phyloP scores from a whole-genome alignment of 1,284 basidiomycete species.

The Ceratobasidium sp. region DNA sequence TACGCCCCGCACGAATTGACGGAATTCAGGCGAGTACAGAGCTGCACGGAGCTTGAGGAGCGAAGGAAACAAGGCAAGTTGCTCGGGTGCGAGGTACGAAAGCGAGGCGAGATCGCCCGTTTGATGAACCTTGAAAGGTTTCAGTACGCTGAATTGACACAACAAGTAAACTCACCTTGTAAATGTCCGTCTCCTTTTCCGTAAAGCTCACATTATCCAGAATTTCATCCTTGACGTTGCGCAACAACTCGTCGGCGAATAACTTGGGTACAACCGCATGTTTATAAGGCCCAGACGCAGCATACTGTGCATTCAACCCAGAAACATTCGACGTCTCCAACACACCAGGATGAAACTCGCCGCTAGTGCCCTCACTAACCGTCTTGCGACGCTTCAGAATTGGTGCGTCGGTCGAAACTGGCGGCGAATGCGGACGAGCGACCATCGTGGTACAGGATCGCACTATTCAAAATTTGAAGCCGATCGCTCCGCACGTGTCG shows the following conservation, averaged over 20 bases:
- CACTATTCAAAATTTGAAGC: constrained; percentile 24
- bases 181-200: constrained; percentile 98
- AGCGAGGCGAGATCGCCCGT: constrained; percentile 96
- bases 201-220: constrained; percentile 87
- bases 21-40: constrained; percentile 88
- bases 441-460: not conserved
- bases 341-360: constrained; percentile 59
- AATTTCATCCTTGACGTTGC: constrained; percentile 80
- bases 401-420: not conserved
- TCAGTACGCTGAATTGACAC: constrained; percentile 1
- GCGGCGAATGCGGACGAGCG: constrained; percentile 23
- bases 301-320: constrained; percentile 63
- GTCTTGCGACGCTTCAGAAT: constrained; percentile 27
- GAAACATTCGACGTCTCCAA: constrained; percentile 64
- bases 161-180: constrained; percentile 69
- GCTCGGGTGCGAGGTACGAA: constrained; percentile 77
- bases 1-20: constrained; percentile 82
- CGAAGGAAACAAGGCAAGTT: constrained; percentile 79
- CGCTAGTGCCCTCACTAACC: not conserved
- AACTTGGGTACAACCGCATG: constrained; percentile 83
- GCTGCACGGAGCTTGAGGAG: constrained; percentile 87
- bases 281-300: constrained; percentile 74
- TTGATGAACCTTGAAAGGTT: constrained; percentile 81
- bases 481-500: constrained; percentile 28
- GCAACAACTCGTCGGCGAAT: constrained; percentile 83